These are phyloP conservation scores for Coemansia sp. DNA, from an alignment of 192 early-diverging fungal genomes.

Conservation along the genomic window DNA sequence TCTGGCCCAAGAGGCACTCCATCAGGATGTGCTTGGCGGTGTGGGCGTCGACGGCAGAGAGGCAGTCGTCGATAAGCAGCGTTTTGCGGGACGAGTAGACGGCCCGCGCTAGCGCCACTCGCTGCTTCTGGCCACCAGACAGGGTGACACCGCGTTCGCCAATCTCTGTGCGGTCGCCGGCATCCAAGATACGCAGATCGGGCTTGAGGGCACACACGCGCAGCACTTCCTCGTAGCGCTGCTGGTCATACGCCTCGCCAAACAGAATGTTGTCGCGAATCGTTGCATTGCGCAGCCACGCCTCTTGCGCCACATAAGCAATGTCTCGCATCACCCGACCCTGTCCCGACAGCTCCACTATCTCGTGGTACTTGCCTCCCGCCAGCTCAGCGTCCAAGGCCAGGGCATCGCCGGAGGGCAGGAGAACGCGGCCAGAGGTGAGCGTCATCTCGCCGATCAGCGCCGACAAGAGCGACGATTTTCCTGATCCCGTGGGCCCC, in stretches of 20 bases:
- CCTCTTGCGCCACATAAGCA: constrained; percentile 85
- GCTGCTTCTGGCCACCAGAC: constrained; percentile 85
- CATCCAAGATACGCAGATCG: constrained; percentile 81
- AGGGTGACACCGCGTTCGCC: constrained; percentile 87
- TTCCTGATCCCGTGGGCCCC: constrained; percentile 91
- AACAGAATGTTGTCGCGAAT: constrained; percentile 88
- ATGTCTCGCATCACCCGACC: constrained; percentile 56
- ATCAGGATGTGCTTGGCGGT: constrained; percentile 84
- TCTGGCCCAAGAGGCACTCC: constrained; percentile 64
- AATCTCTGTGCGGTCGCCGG: constrained; percentile 90
- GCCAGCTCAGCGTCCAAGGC: constrained; percentile 4
- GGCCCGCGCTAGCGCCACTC: constrained; percentile 84
- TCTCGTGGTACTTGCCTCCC: constrained; percentile 10
- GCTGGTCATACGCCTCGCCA: constrained; percentile 67
- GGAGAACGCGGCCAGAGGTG: constrained; percentile 26
- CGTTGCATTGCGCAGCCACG: constrained; percentile 72
- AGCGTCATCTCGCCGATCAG: constrained; percentile 79
- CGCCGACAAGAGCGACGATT: constrained; percentile 76
- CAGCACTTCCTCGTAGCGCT: constrained; percentile 77
- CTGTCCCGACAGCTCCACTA: constrained; percentile 35
- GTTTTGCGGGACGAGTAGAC: constrained; percentile 68
- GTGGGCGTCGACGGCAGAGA: constrained; percentile 94
- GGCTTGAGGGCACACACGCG: constrained; percentile 78
- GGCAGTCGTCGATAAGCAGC: constrained; percentile 82
- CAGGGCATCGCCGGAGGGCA: constrained; percentile 29